Conservation (phyloP, 495 filamentous ascomycete species). For the Podospora didyma region DNA sequence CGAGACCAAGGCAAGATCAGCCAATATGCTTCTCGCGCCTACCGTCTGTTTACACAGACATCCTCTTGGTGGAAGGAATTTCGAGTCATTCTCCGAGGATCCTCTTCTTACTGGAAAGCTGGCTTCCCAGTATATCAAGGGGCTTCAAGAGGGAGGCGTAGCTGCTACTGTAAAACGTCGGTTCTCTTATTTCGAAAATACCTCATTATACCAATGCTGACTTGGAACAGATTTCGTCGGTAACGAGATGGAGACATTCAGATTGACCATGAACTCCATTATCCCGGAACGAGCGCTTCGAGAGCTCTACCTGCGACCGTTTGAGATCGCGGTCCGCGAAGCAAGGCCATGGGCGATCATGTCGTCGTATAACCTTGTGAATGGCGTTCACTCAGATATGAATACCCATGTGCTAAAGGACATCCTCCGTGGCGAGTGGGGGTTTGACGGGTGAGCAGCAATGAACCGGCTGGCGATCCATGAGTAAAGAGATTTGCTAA, state of each 20-base stretch:
- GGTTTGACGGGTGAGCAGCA: constrained; percentile 57
- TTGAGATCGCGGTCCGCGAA: constrained; percentile 78
- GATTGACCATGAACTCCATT: constrained; percentile 67
- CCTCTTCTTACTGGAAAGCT: constrained; percentile 73
- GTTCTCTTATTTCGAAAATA: constrained; percentile 13
- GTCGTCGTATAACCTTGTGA: constrained; percentile 82
- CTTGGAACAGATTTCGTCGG: constrained; percentile 61
- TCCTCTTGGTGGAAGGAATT: constrained; percentile 78
- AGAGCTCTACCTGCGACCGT: constrained; percentile 79
- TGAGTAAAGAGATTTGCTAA: constrained; percentile 13
- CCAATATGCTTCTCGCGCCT: constrained; percentile 71
- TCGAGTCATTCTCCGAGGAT: constrained; percentile 85
- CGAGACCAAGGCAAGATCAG: constrained; percentile 68
- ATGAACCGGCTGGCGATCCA: not conserved
- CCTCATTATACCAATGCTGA: constrained; percentile 23
- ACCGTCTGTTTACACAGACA: constrained; percentile 81
- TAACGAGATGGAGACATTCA: constrained; percentile 81
- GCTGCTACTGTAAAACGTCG: constrained; percentile 74
- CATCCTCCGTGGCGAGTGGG: constrained; percentile 74
- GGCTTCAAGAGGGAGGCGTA: constrained; percentile 70
- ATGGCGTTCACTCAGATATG: constrained; percentile 74
- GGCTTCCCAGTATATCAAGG: constrained; percentile 67
- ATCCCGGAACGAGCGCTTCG: constrained; percentile 69
- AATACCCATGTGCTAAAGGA: constrained; percentile 64
- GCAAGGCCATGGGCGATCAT: constrained; percentile 75